A percentile compares a stretch with the other conserved stretches of the same genome.
Evolutionary conservation across 192 early-diverging fungal genomes (phyloP).

Genomic region (Lobosporangium transversale): DNA sequence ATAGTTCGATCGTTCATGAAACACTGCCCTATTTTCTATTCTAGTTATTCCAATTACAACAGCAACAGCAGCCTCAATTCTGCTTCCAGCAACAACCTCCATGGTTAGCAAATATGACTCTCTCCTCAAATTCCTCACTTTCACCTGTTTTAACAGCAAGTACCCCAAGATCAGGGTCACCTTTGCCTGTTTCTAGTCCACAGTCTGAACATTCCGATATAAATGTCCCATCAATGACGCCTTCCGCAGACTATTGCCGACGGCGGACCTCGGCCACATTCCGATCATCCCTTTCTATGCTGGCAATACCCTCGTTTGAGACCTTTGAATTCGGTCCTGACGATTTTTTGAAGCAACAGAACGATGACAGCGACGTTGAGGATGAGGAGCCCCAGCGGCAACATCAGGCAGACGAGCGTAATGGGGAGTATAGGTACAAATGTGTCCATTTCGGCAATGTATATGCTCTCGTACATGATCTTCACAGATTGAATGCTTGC

Average conservation of each 20-base stretch:
- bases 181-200: not conserved
- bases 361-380: not conserved
- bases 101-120: not conserved
- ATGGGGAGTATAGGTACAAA: not conserved
- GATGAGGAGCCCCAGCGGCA: not conserved
- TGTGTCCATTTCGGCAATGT: not conserved
- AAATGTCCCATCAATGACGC: not conserved
- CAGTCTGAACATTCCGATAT: not conserved
- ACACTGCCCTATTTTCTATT: not conserved
- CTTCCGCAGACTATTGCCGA: not conserved
- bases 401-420: not conserved
- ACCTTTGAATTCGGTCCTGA: constrained; percentile 22
- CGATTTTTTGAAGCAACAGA: constrained; percentile 11
- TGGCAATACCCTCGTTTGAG: constrained; percentile 16
- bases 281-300: constrained; percentile 21
- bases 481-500: too few relatives aligned
- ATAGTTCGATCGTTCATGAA: too few relatives aligned
- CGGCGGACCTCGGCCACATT: constrained; percentile 27
- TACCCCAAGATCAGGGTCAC: not conserved
- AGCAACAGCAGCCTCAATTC: constrained; percentile 5
- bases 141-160: constrained; percentile 5
- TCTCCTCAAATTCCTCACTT: not conserved
- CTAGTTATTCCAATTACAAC: constrained; percentile 1
- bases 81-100: constrained; percentile 9
- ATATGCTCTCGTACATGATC: too few relatives aligned